Evolutionary conservation across 192 early-diverging fungal species (phyloP), one percentile per base, ranked within the genome.

Genomic region (Anaeromyces robustus): DNA sequence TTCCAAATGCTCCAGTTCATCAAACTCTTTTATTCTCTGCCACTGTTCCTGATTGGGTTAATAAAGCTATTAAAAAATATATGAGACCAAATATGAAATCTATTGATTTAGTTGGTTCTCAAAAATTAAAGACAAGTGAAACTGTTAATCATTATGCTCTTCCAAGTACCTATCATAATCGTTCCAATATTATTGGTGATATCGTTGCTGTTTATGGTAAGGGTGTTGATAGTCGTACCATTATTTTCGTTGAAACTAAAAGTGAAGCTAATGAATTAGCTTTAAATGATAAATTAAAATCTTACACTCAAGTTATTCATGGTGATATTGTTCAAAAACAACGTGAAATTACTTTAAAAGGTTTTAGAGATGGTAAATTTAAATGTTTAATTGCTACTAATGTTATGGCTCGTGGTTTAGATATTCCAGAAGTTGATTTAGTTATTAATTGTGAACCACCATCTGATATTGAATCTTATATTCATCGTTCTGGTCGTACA

Each of bases 401-500:
- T 85, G 97, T 98, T 29, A 90, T 93, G 41, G 96, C 96, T 30
- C 95, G 97, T 86, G 97, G 97, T 82, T 89, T 97, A 81, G 96
- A 97, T 89, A 96, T 98, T 82, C 95, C 95, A 59, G 93, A 96
- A 87, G 95, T 97, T 77, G 97, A 97, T 89, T 87, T 98, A 41
- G 97, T 98, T 29, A 95, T 98, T 88, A 97, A 98, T 87, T 92
- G 92, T 82, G 95, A 97, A 82, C 96, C 96, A 77, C 96, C 96
- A 80, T 90, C 91, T 84, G 96, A 98, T 85, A 89, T 96, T 29
- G 96, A 98, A 83, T 91, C 93, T 29, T 98, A 98, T 84, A 95
- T 98, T 77, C 97, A 98, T 87, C 92, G 97, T 79, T 94, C 94
- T 77, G 97, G 97, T 28, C 91, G 97, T 84, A 97, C 96, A 2